Evolutionary conservation across 2,329 filamentous ascomycete genomes (phyloP), one percentile per base, ranked within the genome.

Genomic region (Scorias spongiosa): DNA sequence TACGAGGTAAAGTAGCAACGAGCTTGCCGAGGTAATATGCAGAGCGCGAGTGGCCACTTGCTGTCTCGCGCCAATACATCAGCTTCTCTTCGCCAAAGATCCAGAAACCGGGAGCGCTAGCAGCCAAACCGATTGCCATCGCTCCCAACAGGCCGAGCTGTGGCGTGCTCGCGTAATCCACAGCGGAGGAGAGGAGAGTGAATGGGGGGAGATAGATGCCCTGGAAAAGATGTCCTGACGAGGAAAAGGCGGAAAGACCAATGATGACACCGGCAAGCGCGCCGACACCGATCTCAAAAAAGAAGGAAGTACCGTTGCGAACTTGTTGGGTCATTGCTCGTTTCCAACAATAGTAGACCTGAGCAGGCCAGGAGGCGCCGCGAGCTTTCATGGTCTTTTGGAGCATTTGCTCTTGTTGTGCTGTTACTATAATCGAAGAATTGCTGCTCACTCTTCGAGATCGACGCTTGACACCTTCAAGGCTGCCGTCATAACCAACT

Each of bases 1-100:
- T 72, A 2, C 74, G 63, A 1, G 70, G 69, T 0, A 76, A 17
- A 0, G 72, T 72, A 0, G 67, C 68, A 0, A 75, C 2, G 2
- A 71, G 63, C 55, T 78, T 78, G 30, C 72, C 74, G 2, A 74
- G 34, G 51, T 74, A 78, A 55, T 78, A 77, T 0, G 74, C 70
- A 17, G 67, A 57, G 9, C 71, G 62, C 30, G 70, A 75, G 51
- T 78, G 74, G 0, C 75, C 74, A 0, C 72, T 68, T 37, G 72
- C 70, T 2, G 72, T 65, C 56, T 78, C 75, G 8, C 74, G 66
- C 39, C 66, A 67, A 49, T 73, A 72, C 32, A 76, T 62, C 5
- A 72, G 56, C 54, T 71, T 69, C 51, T 75, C 72, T 49, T 74
- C 71, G 10, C 71, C 74, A 53, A 77, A 77, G 12, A 71, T 64